These are phyloP conservation scores for Smittium culicis DNA, from an alignment of 371 early-diverging fungal species.

Conservation along the genomic window DNA sequence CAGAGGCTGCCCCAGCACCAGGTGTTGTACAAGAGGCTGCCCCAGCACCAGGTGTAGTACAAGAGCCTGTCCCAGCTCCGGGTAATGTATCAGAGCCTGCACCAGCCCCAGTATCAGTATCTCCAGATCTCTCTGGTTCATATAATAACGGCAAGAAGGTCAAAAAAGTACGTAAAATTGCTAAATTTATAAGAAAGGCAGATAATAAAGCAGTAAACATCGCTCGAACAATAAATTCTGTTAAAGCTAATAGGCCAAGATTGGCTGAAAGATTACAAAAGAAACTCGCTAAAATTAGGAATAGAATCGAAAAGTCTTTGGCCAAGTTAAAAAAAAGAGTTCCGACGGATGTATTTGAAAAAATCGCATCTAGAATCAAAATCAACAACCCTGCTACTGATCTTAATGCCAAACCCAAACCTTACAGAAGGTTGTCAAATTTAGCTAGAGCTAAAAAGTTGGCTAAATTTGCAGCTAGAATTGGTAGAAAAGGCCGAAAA, in stretches of 20 bases:
- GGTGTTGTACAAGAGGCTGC: too few species aligned
- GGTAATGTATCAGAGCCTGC: too few species aligned
- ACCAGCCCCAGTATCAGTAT: too few species aligned
- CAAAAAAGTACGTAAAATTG: too few species aligned
- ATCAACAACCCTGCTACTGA: background rate
- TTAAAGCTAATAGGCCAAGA: background rate
- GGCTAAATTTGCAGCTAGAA: background rate
- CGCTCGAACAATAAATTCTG: background rate
- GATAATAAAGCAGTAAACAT: background rate
- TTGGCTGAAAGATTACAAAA: background rate
- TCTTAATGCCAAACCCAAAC: background rate
- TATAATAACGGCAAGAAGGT: too few species aligned
- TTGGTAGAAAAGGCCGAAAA: background rate
- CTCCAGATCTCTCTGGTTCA: too few species aligned
- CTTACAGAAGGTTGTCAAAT: background rate
- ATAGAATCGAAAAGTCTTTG: background rate
- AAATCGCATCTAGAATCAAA: background rate
- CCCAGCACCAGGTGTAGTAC: too few species aligned
- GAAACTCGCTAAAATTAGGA: background rate
- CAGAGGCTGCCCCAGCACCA: too few species aligned
- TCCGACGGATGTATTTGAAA: background rate
- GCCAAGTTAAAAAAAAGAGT: background rate
- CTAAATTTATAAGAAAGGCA: too few species aligned
- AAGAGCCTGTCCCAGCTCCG: too few species aligned
- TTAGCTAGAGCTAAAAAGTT: background rate